Base-by-base conservation (phyloP, 768 basidiomycete species). In the Gloeophyllum trabeum region DNA sequence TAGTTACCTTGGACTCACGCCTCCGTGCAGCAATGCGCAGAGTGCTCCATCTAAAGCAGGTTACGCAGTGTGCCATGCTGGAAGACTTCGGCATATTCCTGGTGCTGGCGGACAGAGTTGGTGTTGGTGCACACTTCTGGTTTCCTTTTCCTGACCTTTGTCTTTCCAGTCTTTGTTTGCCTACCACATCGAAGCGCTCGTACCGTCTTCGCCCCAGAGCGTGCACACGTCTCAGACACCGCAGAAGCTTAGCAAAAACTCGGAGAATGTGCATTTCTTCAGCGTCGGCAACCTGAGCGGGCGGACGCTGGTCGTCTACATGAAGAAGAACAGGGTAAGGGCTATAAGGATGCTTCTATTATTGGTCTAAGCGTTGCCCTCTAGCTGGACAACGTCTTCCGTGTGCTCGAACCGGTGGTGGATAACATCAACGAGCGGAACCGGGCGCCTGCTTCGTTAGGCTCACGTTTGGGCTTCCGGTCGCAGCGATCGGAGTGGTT, bases 81-180 rank as follows among this genome's bases (percentile, higher is more conserved):
- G 91, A 96, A 55, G 88, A 94, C 48, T 97, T 96, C 59, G 88
- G 91, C 13, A 91, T 97, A 49, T 92, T 99, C 70, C 72, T 98
- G 21, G 94, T 98, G 4, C 66, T 97, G 7, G 89, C 92, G 5
- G 91, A 96, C 61, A 93, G 92, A 70, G 87, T 79, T 38, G 41
- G 48, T 21, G 4, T 25, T n/a, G 35, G 19, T 35, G 22, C 37
- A 7, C 13, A 35, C 18, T n/a, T 10, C 20, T 25, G 6, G 3
- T 4, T 6, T 19, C 20, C 13, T 21, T n/a, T 12, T 37, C 10
- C 44, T 39, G 10, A 25, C 23, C 34, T 38, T 21, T 39, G 18
- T 23, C 24, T 12, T 18, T 35, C 12, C 48, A 89, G 81, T 81
- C 82, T 0, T 66, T 97, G 2, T 89, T 96, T 46, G 93, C 94